A percentile compares a stretch with the other conserved stretches of the same genome.
Evolutionary conservation across 495 filamentous ascomycete genomes (phyloP).

Genomic region (Podospora comata): DNA sequence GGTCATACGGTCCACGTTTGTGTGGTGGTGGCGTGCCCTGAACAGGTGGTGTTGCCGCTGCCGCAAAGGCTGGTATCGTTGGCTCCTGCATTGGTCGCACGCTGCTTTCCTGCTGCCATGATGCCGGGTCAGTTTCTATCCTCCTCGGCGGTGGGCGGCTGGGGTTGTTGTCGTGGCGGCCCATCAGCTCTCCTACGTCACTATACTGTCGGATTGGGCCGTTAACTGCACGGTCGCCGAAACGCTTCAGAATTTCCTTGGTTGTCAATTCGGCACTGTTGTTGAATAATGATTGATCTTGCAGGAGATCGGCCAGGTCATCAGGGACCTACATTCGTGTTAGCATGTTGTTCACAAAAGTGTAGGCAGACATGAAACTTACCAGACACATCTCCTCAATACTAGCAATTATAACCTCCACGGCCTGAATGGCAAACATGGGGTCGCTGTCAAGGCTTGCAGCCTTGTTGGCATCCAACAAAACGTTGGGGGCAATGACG

Average conservation of each 20-base stretch:
- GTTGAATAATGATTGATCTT: slow-evolving; percentile 76
- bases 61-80: slow-evolving; percentile 29
- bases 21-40: slow-evolving; percentile 43
- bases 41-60: not conserved
- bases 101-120: slow-evolving; percentile 77
- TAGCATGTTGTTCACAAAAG: slow-evolving; percentile 9
- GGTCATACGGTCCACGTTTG: slow-evolving; percentile 38
- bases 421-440: slow-evolving; percentile 88
- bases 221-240: slow-evolving; percentile 68
- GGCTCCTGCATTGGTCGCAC: slow-evolving; percentile 74
- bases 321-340: slow-evolving; percentile 69
- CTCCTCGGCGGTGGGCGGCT: slow-evolving; percentile 49
- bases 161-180: slow-evolving; percentile 47
- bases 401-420: slow-evolving; percentile 82
- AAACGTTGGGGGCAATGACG: slow-evolving; percentile 95
- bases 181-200: slow-evolving; percentile 54
- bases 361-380: slow-evolving; percentile 37
- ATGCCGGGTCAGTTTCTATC: slow-evolving; percentile 73
- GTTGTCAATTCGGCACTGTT: slow-evolving; percentile 83
- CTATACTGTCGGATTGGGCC: slow-evolving; percentile 54
- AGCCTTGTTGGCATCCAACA: slow-evolving; percentile 65
- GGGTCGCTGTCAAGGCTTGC: slow-evolving; percentile 72
- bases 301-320: slow-evolving; percentile 80
- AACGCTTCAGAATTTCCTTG: slow-evolving; percentile 91
- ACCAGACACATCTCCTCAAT: slow-evolving; percentile 98